Base-by-base conservation (phyloP, 2,329 filamentous ascomycete species). In the Phoma sp. region DNA sequence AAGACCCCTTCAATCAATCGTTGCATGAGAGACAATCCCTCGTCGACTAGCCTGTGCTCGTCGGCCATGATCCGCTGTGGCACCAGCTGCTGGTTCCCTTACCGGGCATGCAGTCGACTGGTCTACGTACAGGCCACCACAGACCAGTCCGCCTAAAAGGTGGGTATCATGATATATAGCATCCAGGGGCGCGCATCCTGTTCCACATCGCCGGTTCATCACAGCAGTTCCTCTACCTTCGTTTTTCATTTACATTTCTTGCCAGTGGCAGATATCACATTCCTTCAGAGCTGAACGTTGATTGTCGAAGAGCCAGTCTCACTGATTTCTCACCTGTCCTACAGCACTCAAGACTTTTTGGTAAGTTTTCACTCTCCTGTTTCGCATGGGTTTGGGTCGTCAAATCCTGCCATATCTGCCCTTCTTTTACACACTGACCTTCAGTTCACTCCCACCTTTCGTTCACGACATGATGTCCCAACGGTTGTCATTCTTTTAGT, bases 231-330 rank as follows among this genome's bases (percentile, higher is more conserved):
- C 64, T 57, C 50, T 53, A 60, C 37, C 55, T 61, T 64, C 59
- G 53, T 50, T 60, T 58, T 63, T 59, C 53, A 55, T 53, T 65
- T 55, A 59, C 52, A 51, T 57, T 62, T 69, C 64, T 65, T 65
- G 71, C 73, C 71, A 68, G 71, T 63, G 73, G 73, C 73, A 72
- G 67, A 67, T 64, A 66, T 61, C 61, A 69, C 70, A 65, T 51
- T 73, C 71, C 42, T 71, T 72, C 58, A 40, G 18, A 51, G 39
- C 57, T 61, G 58, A 60, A 47, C 53, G 39, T 62, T 59, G 47
- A 52, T 52, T 43, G 33, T 49, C 46, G 30, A 66, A 62, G 63
- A 66, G 57, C 63, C 64, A 66, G 60, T 61, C 62, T 67, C 56
- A 51, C 47, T 42, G 33, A 56, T 45, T 25, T 28, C 34, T 25